These are phyloP conservation scores for Arctium minus DNA, from an alignment of 129 eudicot species.

Conservation along the genomic window DNA sequence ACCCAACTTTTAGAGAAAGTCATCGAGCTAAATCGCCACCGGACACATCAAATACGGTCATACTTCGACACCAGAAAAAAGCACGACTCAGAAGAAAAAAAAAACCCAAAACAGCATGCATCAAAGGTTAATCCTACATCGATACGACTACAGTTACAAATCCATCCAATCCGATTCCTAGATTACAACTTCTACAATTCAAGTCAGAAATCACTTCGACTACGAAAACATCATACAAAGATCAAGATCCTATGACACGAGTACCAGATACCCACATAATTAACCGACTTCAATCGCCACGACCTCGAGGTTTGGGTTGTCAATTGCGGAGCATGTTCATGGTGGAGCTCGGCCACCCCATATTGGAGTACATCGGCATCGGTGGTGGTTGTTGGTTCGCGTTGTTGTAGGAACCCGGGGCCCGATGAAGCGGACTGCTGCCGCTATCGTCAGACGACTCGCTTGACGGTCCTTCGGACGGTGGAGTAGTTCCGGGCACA, in stretches of 20 bases:
- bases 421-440: conserved; percentile 40
- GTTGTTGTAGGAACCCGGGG: conserved; percentile 42
- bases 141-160: conserved; percentile 14
- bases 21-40: neutral
- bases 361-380: conserved; percentile 53
- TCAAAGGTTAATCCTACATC: conserved; percentile 26
- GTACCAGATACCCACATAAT: neutral
- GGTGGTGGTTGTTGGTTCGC: conserved; percentile 41
- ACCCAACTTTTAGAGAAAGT: neutral
- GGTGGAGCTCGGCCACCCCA: conserved; percentile 66
- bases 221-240: neutral
- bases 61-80: neutral
- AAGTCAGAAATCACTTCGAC: conserved; percentile 5
- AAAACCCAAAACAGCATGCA: neutral
- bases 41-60: no score
- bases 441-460: conserved; percentile 76
- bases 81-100: neutral
- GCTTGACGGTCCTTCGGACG: conserved; percentile 68
- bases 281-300: neutral
- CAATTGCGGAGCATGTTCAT: conserved; percentile 59
- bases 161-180: conserved; percentile 21
- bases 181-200: conserved; percentile 24
- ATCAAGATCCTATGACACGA: conserved; percentile 13
- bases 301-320: neutral
- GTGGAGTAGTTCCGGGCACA: conserved; percentile 45